These are phyloP conservation scores for Russula dissimulans DNA, from an alignment of 768 basidiomycete genomes.

Conservation along the genomic window DNA sequence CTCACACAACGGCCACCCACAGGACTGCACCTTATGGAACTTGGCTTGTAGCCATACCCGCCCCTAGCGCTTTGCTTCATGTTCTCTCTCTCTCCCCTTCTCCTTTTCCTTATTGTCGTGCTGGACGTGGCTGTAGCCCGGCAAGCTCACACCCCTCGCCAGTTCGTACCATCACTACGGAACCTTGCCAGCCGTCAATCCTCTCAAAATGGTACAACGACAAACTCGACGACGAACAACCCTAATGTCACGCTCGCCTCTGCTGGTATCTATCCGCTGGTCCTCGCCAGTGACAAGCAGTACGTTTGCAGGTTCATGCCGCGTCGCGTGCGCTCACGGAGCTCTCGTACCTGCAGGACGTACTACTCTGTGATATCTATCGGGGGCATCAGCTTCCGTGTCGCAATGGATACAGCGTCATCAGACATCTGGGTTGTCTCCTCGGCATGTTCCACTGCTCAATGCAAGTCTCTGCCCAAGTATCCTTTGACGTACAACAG, in stretches of 20 bases:
- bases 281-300: slow-evolving; percentile 15
- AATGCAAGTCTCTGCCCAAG: slow-evolving; percentile 51
- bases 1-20: no score
- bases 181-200: slow-evolving; percentile 13
- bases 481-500: slow-evolving; percentile 64
- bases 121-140: slow-evolving; percentile 8
- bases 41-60: background rate
- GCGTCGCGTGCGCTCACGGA: background rate
- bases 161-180: background rate
- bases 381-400: slow-evolving; percentile 58
- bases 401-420: slow-evolving; percentile 67
- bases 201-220: background rate
- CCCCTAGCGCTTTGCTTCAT: background rate
- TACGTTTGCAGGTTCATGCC: slow-evolving; percentile 1
- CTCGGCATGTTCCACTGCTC: slow-evolving; percentile 45
- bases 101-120: slow-evolving; percentile 4
- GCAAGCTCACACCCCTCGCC: background rate
- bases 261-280: slow-evolving; percentile 9
- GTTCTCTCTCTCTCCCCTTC: background rate
- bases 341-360: slow-evolving; percentile 35
- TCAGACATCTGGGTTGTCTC: slow-evolving; percentile 65
- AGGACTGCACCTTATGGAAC: background rate
- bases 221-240: slow-evolving; percentile 2
- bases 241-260: background rate
- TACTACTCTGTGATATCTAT: slow-evolving; percentile 55